Evolutionary conservation across 805 yeast genomes (phyloP), one percentile per base, ranked within the genome.

Genomic region (Cyberlindnera lachancei): DNA sequence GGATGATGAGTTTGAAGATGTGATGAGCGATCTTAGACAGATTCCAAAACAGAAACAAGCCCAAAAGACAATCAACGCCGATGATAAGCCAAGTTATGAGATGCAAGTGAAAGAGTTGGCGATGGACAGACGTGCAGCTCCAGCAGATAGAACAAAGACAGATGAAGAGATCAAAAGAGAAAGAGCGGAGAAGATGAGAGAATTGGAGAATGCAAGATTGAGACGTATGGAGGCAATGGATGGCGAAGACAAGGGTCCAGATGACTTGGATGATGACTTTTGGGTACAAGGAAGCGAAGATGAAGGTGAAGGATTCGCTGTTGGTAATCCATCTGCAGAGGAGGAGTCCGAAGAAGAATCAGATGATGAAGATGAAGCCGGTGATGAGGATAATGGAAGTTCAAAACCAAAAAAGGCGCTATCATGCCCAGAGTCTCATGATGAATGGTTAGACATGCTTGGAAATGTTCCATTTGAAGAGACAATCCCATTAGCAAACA

Each of bases 91-190:
- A 9, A 74, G 68, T 17, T 83, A 83, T 53, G 87, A 80, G 47
- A 64, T 63, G 48, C 72, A 75, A 44, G 82, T 82, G 14, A 68
- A 74, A 41, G 80, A 76, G 48, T 66, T 81, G 38, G 70, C 74
- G 3, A 62, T 78, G 48, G 92, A 83, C 39, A 74, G 75, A 55
- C 68, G 88, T 51, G 79, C 92, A 9, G 87, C 70, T 2, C 92
- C 92, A 20, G 76, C 88, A 15, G 90, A 81, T 34, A 68, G 88
- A 58, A 80, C 90, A 3, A 80, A 81, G 52, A 81, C 92, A 2
- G 77, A 70, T 3, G 87, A 82, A 54, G 92, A 83, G 53, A 33
- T 80, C 10, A 62, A 60, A 29, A 60, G 64, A 24, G 90, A 81
- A 48, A 70, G 70, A 44, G 68, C 65, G 14, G 80, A 73, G n/a